Percentiles rank a stretch among this genome's conserved stretches.
These are phyloP conservation scores for Suillus subalutaceus DNA, from an alignment of 768 basidiomycete genomes.

Conservation along the genomic window DNA sequence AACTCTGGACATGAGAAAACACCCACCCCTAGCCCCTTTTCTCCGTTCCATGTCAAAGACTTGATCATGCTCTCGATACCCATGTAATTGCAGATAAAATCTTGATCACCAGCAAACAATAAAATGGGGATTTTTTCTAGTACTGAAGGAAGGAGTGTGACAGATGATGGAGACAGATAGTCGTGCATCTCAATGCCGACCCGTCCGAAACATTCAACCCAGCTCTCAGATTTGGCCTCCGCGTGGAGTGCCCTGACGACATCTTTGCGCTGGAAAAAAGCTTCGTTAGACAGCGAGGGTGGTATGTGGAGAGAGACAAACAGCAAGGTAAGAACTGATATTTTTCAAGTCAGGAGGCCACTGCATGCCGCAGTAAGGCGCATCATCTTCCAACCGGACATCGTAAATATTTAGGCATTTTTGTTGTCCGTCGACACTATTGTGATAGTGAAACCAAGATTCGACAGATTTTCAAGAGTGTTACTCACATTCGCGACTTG, in stretches of 20 bases:
- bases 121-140: slow-evolving; percentile 83
- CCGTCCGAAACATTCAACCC: slow-evolving; percentile 82
- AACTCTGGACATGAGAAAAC: slow-evolving; percentile 31
- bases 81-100: slow-evolving; percentile 94
- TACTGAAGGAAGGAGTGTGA: slow-evolving; percentile 76
- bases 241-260: slow-evolving; percentile 89
- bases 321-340: slow-evolving; percentile 78
- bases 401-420: slow-evolving; percentile 97
- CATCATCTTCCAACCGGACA: slow-evolving; percentile 82
- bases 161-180: slow-evolving; percentile 61
- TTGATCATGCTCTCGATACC: slow-evolving; percentile 88
- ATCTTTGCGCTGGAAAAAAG: slow-evolving; percentile 63
- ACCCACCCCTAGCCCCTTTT: slow-evolving; percentile 74
- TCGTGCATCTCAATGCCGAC: slow-evolving; percentile 68
- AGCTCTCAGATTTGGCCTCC: slow-evolving; percentile 67
- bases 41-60: slow-evolving; percentile 84
- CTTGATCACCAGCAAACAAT: slow-evolving; percentile 94
- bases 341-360: slow-evolving; percentile 89
- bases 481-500: slow-evolving; percentile 26
- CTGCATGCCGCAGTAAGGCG: slow-evolving; percentile 94
- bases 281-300: background rate
- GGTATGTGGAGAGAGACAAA: slow-evolving; percentile 43
- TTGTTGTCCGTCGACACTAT: slow-evolving; percentile 64
- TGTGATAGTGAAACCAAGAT: background rate
- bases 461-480: background rate